Conservation (phyloP, 2,329 filamentous ascomycete genomes). For the Epichloe sp. region DNA sequence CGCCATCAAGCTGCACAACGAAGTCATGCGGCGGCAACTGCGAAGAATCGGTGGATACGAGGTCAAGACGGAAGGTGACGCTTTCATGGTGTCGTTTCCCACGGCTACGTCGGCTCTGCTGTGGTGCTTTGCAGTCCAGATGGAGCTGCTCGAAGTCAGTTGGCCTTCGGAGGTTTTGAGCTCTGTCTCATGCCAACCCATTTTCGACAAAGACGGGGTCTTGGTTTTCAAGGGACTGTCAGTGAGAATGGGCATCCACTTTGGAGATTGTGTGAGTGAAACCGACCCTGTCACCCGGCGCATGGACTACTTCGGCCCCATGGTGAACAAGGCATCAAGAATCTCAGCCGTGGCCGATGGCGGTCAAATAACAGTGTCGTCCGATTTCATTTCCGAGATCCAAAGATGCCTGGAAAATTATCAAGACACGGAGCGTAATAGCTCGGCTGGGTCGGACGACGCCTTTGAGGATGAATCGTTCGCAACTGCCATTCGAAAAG, state of each 20-base stretch:
- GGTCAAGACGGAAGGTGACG: constrained; percentile 98
- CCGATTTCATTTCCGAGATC: constrained; percentile 93
- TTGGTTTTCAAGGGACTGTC: constrained; percentile 89
- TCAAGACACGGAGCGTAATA: constrained; percentile 66
- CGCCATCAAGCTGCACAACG: constrained; percentile 94
- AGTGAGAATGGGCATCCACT: constrained; percentile 96
- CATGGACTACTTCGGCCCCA: constrained; percentile 99
- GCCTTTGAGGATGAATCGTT: constrained; percentile 59
- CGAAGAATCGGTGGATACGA: constrained; percentile 93
- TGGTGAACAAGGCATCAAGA: constrained; percentile 94
- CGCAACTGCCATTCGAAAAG: constrained; percentile 68
- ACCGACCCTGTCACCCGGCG: constrained; percentile 90
- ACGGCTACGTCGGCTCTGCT: constrained; percentile 88
- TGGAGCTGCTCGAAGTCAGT: constrained; percentile 69
- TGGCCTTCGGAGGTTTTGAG: constrained; percentile 92
- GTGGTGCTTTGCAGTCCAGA: constrained; percentile 94
- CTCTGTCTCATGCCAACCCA: constrained; percentile 71
- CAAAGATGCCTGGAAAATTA: constrained; percentile 82
- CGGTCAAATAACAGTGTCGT: constrained; percentile 91
- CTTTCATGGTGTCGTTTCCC: constrained; percentile 98
- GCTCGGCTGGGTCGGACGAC: constrained; percentile 54
- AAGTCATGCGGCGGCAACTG: constrained; percentile 86
- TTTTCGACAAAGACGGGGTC: constrained; percentile 71
- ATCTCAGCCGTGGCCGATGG: constrained; percentile 92
- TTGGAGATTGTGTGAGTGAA: constrained; percentile 87